Evolutionary conservation across 73 alveolate genomes (phyloP), one percentile per base, ranked within the genome.

Genomic region (Tetrahymena elliotti): DNA sequence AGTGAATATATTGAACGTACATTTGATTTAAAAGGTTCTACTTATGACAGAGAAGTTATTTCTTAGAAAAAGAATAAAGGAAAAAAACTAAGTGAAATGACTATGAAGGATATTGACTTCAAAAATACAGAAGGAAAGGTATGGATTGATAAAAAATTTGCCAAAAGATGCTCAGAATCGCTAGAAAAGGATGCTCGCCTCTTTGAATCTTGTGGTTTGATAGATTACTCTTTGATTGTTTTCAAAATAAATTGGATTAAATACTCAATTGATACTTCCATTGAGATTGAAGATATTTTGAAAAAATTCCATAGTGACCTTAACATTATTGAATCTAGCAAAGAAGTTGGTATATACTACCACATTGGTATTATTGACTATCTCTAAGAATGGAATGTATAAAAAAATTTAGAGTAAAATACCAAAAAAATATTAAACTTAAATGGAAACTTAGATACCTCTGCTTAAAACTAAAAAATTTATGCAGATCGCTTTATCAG

Each of bases 21-120:
- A 83, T 98, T 97, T 93, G 99, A 98, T 94, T 95, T 98, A 93
- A 98, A 98, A 96, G 99, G 99, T 3, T 97, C 99, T 47, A 82
- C 97, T 47, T 96, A 98, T 95, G 97, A 97, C 95, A 95, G 99
- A 93, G 98, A 97, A 38, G 98, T 95, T 12, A 94, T 95, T 35
- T 84, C 95, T 33, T 38, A 95, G 95, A 95, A 98, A 93, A 96
- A 94, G 68, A 97, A 98, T 84, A 88, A 39, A 93, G 97, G 97
- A 96, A 97, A 95, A 97, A 98, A 94, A 96, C 98, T 33, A 96
- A 97, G 95, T 16, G 93, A 94, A 84, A 47, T 94, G 83, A 98
- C 99, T 83, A 94, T 98, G 84, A 98, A 98, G 95, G 99, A 98
- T 95, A 93, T 97, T 83, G 99, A 98, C 96, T 96, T 97, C 92